Conservation (phyloP, 306 rosid species). For the Begonia loranthoides region DNA sequence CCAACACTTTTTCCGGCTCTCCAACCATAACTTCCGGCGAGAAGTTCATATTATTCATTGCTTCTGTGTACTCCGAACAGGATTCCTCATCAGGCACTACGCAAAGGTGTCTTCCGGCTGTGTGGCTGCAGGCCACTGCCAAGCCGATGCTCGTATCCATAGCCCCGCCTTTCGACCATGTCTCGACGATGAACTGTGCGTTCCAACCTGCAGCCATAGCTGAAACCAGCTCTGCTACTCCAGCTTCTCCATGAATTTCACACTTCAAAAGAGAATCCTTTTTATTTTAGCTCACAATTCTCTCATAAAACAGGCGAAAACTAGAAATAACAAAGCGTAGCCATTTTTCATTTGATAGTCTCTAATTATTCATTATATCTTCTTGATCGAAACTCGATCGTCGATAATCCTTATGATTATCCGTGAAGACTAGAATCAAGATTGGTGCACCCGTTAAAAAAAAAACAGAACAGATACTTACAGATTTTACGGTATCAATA, state of each 20-base stretch:
- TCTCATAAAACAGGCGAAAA: too few relatives aligned
- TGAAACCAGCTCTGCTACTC: slow-evolving; percentile 73
- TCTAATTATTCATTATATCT: too few relatives aligned
- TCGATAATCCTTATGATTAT: too few relatives aligned
- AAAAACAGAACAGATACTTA: slow-evolving; percentile 15
- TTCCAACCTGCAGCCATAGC: slow-evolving; percentile 99
- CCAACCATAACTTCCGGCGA: slow-evolving; percentile 51
- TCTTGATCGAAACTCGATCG: too few relatives aligned
- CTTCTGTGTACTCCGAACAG: slow-evolving; percentile 36
- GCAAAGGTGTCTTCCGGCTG: slow-evolving; percentile 72
- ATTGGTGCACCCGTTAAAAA: too few relatives aligned
- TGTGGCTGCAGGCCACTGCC: slow-evolving; percentile 49
- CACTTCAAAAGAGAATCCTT: slow-evolving; percentile 30
- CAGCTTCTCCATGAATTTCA: slow-evolving; percentile 39
- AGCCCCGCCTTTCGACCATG: slow-evolving; percentile 76
- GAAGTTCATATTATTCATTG: slow-evolving; percentile 31
- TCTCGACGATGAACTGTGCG: slow-evolving; percentile 67
- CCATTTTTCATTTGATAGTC: too few relatives aligned
- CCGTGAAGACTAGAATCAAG: too few relatives aligned
- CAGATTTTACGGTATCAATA: slow-evolving; percentile 71
- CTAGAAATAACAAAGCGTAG: too few relatives aligned
- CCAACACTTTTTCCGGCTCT: slow-evolving; percentile 63
- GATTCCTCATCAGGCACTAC: slow-evolving; percentile 68
- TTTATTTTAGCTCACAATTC: too few relatives aligned
- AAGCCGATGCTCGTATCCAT: slow-evolving; percentile 63